phyloP scores from a whole-genome alignment of 441 rosid genomes.

The Breynia disticha region DNA sequence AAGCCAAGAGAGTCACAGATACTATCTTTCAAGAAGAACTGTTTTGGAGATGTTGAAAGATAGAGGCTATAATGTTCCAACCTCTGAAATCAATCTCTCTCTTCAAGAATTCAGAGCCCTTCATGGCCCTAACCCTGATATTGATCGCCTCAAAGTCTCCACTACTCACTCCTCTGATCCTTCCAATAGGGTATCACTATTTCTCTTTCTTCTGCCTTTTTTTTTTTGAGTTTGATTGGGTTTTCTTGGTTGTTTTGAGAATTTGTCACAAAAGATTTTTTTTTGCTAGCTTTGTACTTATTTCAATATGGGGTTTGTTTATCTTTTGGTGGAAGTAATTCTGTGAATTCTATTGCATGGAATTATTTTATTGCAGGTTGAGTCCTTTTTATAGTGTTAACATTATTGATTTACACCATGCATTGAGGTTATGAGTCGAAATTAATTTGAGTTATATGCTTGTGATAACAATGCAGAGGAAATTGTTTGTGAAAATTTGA shows the following conservation, averaged over 20 bases:
- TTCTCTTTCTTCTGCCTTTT: not conserved
- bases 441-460: too few relatives aligned
- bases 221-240: not conserved
- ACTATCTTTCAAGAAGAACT: slow-evolving; percentile 59
- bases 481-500: too few relatives aligned
- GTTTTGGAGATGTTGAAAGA: slow-evolving; percentile 78
- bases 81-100: slow-evolving; percentile 50
- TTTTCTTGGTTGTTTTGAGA: slow-evolving; percentile 6
- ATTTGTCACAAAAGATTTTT: not conserved
- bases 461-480: too few relatives aligned
- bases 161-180: slow-evolving; percentile 43
- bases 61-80: slow-evolving; percentile 65
- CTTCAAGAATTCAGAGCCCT: slow-evolving; percentile 54
- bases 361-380: too few relatives aligned
- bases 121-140: slow-evolving; percentile 53
- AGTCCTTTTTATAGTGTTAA: too few relatives aligned
- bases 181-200: slow-evolving; percentile 43
- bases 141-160: slow-evolving; percentile 56
- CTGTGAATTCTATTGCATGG: too few relatives aligned
- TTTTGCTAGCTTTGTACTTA: too few relatives aligned
- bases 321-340: too few relatives aligned
- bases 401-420: too few relatives aligned
- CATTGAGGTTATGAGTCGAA: too few relatives aligned
- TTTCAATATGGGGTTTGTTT: too few relatives aligned
- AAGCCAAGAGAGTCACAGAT: slow-evolving; percentile 59